Evolutionary conservation across 306 rosid genomes (phyloP).

Genomic region (Dryas drummondii): DNA sequence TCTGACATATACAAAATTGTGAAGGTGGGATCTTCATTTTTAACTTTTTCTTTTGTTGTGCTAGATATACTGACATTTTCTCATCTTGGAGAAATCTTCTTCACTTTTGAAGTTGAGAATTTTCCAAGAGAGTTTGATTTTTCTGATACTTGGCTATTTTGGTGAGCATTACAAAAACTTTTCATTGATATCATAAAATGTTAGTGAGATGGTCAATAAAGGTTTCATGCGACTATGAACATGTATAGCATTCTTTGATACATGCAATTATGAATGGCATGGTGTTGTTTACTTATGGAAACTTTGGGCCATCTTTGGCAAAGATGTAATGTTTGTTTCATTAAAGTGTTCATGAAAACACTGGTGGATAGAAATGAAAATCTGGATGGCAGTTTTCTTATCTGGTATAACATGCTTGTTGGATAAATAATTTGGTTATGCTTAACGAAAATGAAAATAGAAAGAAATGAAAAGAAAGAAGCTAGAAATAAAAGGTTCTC

Average conservation of each 20-base stretch:
- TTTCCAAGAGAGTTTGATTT: background rate
- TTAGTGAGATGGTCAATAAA: background rate
- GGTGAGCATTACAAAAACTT: background rate
- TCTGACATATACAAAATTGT: slow-evolving; percentile 91
- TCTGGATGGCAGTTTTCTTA: background rate
- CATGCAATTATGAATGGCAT: background rate
- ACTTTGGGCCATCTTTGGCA: background rate
- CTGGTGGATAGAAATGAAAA: background rate
- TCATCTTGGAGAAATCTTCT: background rate
- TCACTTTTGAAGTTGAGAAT: background rate
- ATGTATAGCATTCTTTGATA: background rate
- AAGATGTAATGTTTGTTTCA: background rate
- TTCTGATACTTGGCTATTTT: background rate
- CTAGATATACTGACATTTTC: background rate
- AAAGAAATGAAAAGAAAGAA: background rate
- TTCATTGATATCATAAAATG: background rate
- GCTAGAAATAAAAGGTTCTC: background rate
- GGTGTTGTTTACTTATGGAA: background rate
- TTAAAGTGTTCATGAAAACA: background rate
- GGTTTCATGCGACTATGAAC: background rate
- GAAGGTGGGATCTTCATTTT: slow-evolving; percentile 51
- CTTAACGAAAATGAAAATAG: background rate
- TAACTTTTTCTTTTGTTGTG: background rate
- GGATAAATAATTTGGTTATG: background rate
- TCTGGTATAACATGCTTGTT: background rate